Evolutionary conservation across 345 rosid genomes (phyloP), one percentile per base, ranked within the genome.

Genomic region (Acer negundo): DNA sequence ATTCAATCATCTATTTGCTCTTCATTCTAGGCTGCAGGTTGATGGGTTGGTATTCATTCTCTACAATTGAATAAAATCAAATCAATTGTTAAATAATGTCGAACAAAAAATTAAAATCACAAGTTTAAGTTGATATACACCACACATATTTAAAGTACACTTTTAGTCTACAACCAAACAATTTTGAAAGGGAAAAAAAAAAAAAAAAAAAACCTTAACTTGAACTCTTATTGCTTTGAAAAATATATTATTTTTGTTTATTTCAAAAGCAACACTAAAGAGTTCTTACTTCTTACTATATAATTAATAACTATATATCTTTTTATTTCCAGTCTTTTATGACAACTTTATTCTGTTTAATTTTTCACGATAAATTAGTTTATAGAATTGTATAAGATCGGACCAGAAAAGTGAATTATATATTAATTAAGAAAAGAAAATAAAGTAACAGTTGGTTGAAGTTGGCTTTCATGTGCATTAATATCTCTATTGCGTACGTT

Each of bases 391-490:
- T 35, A 35, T 35, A 13, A 46, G 17, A 15, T 13, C n/a, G 17
- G 10, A 20, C 51, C 38, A 68, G 56, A 68, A 46, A 68, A 46
- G 72, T 7, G 35, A 63, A 35, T 35, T n/a, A 2, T 13, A 15
- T 49, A 49, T 35, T 35, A 35, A 35, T 65, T 65, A 42, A 6
- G 38, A 35, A 61, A 73, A 26, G 17, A 70, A 53, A 59, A 35
- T 23, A 6, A 51, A 70, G 22, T 23, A 73, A 51, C 16, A 24
- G 9, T 58, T 61, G 40, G 67, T 59, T 42, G 22, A 49, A 9
- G 56, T 42, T 61, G 67, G 76, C 56, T 59, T 55, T 72, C 75
- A 59, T 59, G 67, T 40, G 67, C 67, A 40, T 3, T 17, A 5
- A 35, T 35, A 35, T 35, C 2, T 26, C 23, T 26, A 6, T 22